phyloP scores from a whole-genome alignment of 257 asterid species.

The Solanum etuberosum region DNA sequence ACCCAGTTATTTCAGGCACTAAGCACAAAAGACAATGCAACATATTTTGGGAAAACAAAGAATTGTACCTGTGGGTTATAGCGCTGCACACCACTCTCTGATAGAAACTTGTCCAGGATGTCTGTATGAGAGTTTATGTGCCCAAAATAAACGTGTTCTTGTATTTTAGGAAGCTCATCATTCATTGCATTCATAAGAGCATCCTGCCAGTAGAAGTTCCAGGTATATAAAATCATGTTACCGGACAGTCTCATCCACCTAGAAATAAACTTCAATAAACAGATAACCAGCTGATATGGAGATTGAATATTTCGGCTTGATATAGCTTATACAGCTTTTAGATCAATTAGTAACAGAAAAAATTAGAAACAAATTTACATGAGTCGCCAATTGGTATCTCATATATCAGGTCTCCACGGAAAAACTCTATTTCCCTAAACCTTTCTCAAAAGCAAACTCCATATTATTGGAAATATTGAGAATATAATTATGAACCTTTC shows the following conservation, averaged over 20 bases:
- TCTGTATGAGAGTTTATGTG: constrained; percentile 81
- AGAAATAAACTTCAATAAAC: not conserved
- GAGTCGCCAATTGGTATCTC: not conserved
- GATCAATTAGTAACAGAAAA: not conserved
- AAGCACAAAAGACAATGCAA: not conserved
- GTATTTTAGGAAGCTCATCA: constrained; percentile 92
- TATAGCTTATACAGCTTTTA: not conserved
- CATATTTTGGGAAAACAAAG: not conserved
- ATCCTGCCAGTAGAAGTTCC: constrained; percentile 50
- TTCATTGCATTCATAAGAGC: constrained; percentile 87
- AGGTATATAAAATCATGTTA: not conserved
- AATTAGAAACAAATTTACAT: not conserved
- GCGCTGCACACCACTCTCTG: constrained; percentile 85
- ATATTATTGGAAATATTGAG: not conserved
- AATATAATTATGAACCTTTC: too few species aligned
- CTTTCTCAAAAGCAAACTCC: not conserved
- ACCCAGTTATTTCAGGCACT: not conserved
- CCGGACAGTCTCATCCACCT: not conserved
- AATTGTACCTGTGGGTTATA: constrained; percentile 78
- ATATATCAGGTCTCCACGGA: not conserved
- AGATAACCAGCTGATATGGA: not conserved
- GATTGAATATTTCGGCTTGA: not conserved
- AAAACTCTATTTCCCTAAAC: not conserved
- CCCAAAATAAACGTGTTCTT: constrained; percentile 96
- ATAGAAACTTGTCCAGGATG: constrained; percentile 76